phyloP scores from a whole-genome alignment of 495 filamentous ascomycete species.

The Trichoderma reesei region DNA sequence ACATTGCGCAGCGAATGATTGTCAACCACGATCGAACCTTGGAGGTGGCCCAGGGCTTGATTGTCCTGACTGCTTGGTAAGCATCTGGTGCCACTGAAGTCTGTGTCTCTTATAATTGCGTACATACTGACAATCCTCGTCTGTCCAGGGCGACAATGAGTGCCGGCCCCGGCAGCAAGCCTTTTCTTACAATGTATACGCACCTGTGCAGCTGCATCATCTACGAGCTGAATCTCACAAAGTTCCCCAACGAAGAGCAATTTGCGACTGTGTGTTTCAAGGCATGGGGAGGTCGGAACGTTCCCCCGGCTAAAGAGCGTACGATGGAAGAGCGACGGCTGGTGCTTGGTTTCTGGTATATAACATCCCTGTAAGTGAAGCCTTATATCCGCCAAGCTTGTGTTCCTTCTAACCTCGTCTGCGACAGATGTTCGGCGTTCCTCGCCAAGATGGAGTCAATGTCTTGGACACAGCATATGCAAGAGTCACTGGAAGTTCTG shows the following conservation, averaged over 20 bases:
- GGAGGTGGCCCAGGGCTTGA: constrained; percentile 42
- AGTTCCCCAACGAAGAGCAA: constrained; percentile 23
- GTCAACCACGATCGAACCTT: constrained; percentile 34
- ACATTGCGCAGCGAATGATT: constrained; percentile 35
- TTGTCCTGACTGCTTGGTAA: constrained; percentile 34
- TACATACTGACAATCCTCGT: too few relatives aligned
- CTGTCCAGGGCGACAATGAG: constrained; percentile 9
- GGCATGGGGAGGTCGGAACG: not conserved
- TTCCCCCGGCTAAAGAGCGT: constrained; percentile 15
- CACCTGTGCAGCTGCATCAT: constrained; percentile 39
- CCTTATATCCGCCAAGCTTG: not conserved
- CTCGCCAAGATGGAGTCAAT: constrained; percentile 40
- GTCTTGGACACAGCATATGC: constrained; percentile 41
- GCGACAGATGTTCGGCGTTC: constrained; percentile 27
- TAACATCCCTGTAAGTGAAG: constrained; percentile 36
- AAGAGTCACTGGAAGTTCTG: constrained; percentile 37
- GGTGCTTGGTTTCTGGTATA: constrained; percentile 38
- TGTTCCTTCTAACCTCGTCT: not conserved
- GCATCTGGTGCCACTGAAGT: too few relatives aligned
- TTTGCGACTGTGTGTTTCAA: constrained; percentile 17
- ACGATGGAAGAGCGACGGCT: constrained; percentile 44
- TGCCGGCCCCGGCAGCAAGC: constrained; percentile 15
- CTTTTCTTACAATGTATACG: constrained; percentile 28
- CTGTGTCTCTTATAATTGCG: too few relatives aligned
- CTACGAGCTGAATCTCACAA: constrained; percentile 43